Conservation (phyloP, 208 protist genomes). For the Leishmania martiniquensis region DNA sequence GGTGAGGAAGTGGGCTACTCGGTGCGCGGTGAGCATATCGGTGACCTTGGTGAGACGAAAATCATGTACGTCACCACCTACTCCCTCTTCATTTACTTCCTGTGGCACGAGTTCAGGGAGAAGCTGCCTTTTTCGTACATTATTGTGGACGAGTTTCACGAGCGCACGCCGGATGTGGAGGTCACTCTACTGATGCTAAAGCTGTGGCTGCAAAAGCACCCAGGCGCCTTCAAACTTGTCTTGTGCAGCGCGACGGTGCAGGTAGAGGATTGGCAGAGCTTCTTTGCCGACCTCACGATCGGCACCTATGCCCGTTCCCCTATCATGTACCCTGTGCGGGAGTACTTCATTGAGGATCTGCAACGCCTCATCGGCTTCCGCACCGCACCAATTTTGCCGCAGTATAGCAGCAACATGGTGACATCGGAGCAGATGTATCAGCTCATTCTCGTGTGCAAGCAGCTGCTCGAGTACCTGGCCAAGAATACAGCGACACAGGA, state of each 20-base stretch:
- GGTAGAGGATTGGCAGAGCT: conserved; percentile 73
- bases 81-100: conserved; percentile 82
- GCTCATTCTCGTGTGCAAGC: conserved; percentile 59
- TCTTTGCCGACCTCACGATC: conserved; percentile 77
- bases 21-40: conserved; percentile 78
- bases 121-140: conserved; percentile 83
- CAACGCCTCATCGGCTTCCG: conserved; percentile 58
- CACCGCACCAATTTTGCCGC: conserved; percentile 30
- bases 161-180: conserved; percentile 94
- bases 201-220: conserved; percentile 65
- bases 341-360: conserved; percentile 84
- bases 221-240: conserved; percentile 78
- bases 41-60: conserved; percentile 67
- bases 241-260: conserved; percentile 92
- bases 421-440: conserved; percentile 65
- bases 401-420: conserved; percentile 45
- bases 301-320: conserved; percentile 66
- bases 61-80: conserved; percentile 92
- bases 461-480: conserved; percentile 67
- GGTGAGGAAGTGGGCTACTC: conserved; percentile 79
- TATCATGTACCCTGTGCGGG: conserved; percentile 70
- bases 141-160: conserved; percentile 95
- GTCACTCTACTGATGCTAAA: conserved; percentile 91
- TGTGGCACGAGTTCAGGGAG: conserved; percentile 56
- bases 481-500: conserved; percentile 54